Conservation (phyloP, 371 early-diverging fungal species). For the Mortierella sp. region DNA sequence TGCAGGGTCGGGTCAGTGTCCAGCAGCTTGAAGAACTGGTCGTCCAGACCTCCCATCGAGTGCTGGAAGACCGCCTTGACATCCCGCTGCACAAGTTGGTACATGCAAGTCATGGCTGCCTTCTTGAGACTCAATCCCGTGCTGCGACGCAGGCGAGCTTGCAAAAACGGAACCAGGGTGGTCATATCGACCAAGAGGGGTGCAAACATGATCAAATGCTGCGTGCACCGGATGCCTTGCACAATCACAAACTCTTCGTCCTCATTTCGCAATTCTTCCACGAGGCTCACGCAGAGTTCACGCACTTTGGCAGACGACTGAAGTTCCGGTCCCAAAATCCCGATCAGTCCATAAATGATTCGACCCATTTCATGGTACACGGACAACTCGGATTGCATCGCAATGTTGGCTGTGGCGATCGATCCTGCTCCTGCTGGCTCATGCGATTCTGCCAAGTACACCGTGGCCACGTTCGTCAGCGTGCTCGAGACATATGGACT, state of each 20-base stretch:
- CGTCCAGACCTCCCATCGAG: conserved; percentile 77
- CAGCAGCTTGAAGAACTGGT: conserved; percentile 84
- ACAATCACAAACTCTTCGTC: conserved; percentile 84
- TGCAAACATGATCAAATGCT: conserved; percentile 91
- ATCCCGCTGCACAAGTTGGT: conserved; percentile 86
- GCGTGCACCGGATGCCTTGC: conserved; percentile 89
- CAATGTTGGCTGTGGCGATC: conserved; percentile 69
- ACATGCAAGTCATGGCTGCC: conserved; percentile 87
- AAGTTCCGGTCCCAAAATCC: conserved; percentile 93
- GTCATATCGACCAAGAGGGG: conserved; percentile 77
- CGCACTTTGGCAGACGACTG: conserved; percentile 75
- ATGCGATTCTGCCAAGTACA: conserved; percentile 90
- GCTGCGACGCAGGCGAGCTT: conserved; percentile 69
- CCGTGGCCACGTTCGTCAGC: conserved; percentile 82
- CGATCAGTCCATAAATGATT: conserved; percentile 88
- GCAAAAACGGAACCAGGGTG: conserved; percentile 81
- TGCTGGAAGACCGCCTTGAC: conserved; percentile 78
- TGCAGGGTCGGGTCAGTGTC: conserved; percentile 80
- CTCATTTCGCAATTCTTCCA: conserved; percentile 82
- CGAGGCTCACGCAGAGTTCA: conserved; percentile 81
- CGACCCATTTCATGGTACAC: conserved; percentile 85
- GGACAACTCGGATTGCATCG: conserved; percentile 67
- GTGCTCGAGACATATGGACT: conserved; percentile 90
- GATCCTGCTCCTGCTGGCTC: conserved; percentile 74
- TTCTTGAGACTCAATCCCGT: conserved; percentile 77